Base-by-base conservation (phyloP, 495 filamentous ascomycete species). In the Monascus purpureus region DNA sequence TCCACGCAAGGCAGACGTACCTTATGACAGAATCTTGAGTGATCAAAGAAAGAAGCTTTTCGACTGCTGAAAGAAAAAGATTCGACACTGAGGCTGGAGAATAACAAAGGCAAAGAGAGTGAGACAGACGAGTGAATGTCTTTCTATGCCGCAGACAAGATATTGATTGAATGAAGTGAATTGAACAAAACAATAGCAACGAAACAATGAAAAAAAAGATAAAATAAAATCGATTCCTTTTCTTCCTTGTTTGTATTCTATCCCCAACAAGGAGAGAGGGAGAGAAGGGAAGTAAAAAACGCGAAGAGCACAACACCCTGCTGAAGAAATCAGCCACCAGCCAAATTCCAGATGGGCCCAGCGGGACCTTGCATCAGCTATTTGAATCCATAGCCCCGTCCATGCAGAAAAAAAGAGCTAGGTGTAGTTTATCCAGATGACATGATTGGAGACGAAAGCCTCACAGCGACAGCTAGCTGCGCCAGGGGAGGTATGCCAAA, bases 141-240 rank as follows among this genome's bases (percentile, higher is more conserved):
- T n/a, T n/a, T n/a, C n/a, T n/a, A n/a, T 22, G 9, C 20, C 20
- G 9, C 20, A 22, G 9, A 9, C 20, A 22, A 22, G 20, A 4
- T 9, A 22, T 22, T 22, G 20, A n/a, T n/a, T 22, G 5, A 22
- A 22, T 22, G 20, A 22, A 9, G 20, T 22, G 20, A 22, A 22
- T 22, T 13, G 20, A 6, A 33, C 22, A 25, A 25, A 25, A 25
- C 22, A n/a, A 7, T 25, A 6, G 7, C 7, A 25, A 7, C 7
- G 7, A 25, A 25, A 25, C 7, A 25, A 25, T 25, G 16, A 31
- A 30, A 31, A 35, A 32, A 38, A 35, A 33, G 37, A 33, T n/a
- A n/a, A n/a, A n/a, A n/a, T n/a, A n/a, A n/a, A n/a, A n/a, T n/a
- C n/a, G n/a, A n/a, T n/a, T n/a, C n/a, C n/a, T n/a, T n/a, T n/a